These are phyloP conservation scores for Alternaria arborescens DNA, from an alignment of 2,329 filamentous ascomycete genomes.

Conservation along the genomic window DNA sequence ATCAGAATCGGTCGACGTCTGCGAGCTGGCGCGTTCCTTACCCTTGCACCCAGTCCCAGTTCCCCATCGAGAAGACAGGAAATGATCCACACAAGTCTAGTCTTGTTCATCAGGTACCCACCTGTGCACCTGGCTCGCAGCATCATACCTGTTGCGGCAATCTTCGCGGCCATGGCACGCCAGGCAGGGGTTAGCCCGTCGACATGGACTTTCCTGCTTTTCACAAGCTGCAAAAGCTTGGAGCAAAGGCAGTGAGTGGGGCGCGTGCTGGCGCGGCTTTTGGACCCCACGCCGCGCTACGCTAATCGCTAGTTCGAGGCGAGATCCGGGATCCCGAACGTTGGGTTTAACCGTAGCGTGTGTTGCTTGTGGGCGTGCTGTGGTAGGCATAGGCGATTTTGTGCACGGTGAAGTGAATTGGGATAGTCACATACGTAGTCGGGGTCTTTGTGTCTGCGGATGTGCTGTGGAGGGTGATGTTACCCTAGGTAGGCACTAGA, in stretches of 20 bases:
- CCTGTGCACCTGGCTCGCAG: slow-evolving; percentile 11
- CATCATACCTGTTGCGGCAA: slow-evolving; percentile 14
- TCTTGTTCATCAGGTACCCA: slow-evolving; percentile 1
- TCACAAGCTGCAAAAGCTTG: not conserved
- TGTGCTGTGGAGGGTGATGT: not conserved
- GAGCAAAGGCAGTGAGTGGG: not conserved
- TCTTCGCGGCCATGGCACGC: slow-evolving; percentile 10
- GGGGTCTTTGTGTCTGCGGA: not conserved
- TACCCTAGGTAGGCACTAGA: not conserved
- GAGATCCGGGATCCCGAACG: slow-evolving; percentile 9
- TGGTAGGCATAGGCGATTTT: not conserved
- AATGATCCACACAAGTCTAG: slow-evolving; percentile 1
- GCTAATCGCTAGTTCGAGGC: slow-evolving; percentile 5
- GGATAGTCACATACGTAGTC: not conserved
- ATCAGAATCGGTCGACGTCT: not conserved
- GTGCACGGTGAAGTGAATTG: not conserved
- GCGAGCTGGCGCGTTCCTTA: not conserved
- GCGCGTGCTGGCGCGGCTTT: slow-evolving; percentile 3
- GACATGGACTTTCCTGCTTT: not conserved
- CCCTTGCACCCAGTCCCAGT: slow-evolving; percentile 4
- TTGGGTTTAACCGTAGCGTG: slow-evolving; percentile 5
- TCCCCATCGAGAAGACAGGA: not conserved
- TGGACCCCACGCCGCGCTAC: slow-evolving; percentile 10
- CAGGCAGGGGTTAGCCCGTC: slow-evolving; percentile 8
- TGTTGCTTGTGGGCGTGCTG: not conserved